phyloP scores from a whole-genome alignment of 805 yeast genomes.

The Candida takata region DNA sequence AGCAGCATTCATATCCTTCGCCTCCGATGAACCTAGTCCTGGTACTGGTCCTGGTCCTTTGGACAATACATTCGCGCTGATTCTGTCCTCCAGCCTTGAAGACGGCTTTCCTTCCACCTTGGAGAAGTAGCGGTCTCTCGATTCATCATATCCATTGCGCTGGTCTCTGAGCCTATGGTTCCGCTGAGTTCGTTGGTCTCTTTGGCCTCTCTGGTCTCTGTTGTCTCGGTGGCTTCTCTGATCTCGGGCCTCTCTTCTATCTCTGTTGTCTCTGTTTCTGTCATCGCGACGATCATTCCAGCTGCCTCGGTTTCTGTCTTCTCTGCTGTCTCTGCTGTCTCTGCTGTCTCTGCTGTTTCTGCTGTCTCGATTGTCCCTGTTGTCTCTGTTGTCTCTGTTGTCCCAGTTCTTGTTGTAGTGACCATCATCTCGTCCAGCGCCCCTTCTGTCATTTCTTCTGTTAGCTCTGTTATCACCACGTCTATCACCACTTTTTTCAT shows the following conservation, averaged over 20 bases:
- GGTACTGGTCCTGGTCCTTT: too few species aligned
- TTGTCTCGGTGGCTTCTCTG: conserved; percentile 1
- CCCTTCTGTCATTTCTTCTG: too few species aligned
- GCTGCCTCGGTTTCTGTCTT: background rate
- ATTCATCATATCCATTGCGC: conserved; percentile 1
- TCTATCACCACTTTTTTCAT: background rate
- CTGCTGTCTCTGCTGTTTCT: conserved; percentile 2
- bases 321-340: conserved; percentile 2
- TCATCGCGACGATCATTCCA: too few species aligned
- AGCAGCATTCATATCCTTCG: too few species aligned
- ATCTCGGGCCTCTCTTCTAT: conserved; percentile 2
- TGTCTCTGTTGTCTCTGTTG: background rate
- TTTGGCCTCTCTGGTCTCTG: conserved; percentile 2
- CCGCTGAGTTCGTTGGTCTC: conserved; percentile 2
- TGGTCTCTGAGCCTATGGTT: background rate
- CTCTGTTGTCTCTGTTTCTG: conserved; percentile 2
- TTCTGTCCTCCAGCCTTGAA: background rate
- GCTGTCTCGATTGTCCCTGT: conserved; percentile 1
- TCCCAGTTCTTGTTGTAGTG: background rate
- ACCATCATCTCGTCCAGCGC: too few species aligned
- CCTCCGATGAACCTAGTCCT: too few species aligned
- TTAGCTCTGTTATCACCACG: background rate
- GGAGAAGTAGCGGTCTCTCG: conserved; percentile 5
- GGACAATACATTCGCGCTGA: too few species aligned
- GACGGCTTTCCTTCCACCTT: background rate